These are phyloP conservation scores for Akanthomyces muscarius DNA, from an alignment of 2,329 filamentous ascomycete genomes.

Conservation along the genomic window DNA sequence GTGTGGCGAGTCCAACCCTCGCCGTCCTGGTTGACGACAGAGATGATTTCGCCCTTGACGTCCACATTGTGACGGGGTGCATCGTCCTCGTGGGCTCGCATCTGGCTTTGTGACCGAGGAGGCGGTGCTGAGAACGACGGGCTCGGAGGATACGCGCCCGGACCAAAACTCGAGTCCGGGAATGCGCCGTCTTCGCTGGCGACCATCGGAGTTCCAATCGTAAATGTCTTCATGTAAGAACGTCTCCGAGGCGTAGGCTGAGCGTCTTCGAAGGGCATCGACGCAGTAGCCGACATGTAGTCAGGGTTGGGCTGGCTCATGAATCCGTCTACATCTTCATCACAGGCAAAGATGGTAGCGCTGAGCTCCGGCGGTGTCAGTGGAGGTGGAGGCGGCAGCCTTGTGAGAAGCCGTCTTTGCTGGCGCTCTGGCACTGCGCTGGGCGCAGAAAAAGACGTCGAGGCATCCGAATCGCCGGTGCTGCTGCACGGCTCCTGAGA, in stretches of 20 bases:
- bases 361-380: slow-evolving; percentile 46
- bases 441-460: neutral
- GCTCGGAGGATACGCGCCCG: slow-evolving; percentile 47
- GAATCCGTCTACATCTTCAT: slow-evolving; percentile 39
- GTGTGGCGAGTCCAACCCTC: slow-evolving; percentile 55
- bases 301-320: slow-evolving; percentile 50
- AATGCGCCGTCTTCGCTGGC: slow-evolving; percentile 22
- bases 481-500: neutral
- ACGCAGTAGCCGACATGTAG: slow-evolving; percentile 38
- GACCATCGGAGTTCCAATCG: slow-evolving; percentile 31
- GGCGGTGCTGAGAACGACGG: slow-evolving; percentile 47
- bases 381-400: slow-evolving; percentile 44
- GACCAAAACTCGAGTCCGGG: slow-evolving; percentile 28
- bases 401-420: slow-evolving; percentile 31
- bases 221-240: slow-evolving; percentile 41
- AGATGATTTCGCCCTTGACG: slow-evolving; percentile 49
- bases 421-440: neutral
- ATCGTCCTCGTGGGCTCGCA: slow-evolving; percentile 14
- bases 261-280: slow-evolving; percentile 26
- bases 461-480: neutral
- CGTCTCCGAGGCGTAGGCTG: slow-evolving; percentile 34
- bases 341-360: slow-evolving; percentile 39
- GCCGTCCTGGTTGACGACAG: slow-evolving; percentile 43
- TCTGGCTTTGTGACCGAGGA: slow-evolving; percentile 21
- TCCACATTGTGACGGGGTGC: slow-evolving; percentile 36